phyloP scores from a whole-genome alignment of 192 early-diverging fungal genomes.

The Bifiguratus adelaidae region DNA sequence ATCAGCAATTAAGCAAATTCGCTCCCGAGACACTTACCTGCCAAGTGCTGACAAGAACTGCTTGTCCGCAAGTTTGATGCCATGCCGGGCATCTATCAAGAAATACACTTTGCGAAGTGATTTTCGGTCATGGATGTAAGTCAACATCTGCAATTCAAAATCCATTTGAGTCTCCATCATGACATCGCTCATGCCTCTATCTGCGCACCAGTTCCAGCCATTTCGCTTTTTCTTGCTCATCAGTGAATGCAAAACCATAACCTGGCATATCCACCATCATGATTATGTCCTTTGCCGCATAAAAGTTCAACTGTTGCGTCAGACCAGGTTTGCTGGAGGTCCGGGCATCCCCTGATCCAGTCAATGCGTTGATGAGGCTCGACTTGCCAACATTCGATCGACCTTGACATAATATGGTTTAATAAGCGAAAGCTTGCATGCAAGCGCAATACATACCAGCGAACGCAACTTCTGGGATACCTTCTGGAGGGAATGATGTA shows the following conservation, averaged over 20 bases:
- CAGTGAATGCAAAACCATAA: constrained; percentile 71
- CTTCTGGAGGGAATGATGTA: constrained; percentile 20
- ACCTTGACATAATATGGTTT: constrained; percentile 13
- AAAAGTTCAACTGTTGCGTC: constrained; percentile 79
- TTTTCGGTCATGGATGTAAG: constrained; percentile 43
- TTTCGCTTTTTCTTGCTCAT: constrained; percentile 34
- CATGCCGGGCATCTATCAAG: constrained; percentile 71
- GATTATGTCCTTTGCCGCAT: constrained; percentile 46
- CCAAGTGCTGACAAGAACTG: constrained; percentile 41
- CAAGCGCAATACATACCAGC: constrained; percentile 24
- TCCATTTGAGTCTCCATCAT: neutral
- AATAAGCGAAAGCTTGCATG: neutral
- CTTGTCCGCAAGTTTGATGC: constrained; percentile 39
- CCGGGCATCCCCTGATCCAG: constrained; percentile 46
- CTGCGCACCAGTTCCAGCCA: constrained; percentile 50
- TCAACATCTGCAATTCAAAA: constrained; percentile 45
- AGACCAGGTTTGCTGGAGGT: constrained; percentile 63
- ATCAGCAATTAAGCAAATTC: neutral
- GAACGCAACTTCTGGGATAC: constrained; percentile 22
- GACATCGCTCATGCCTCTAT: neutral
- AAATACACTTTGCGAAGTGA: constrained; percentile 52
- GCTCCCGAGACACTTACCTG: constrained; percentile 14
- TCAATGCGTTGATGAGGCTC: constrained; percentile 57
- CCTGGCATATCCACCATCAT: constrained; percentile 74
- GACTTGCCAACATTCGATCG: constrained; percentile 79